Base-by-base conservation (phyloP, 2,329 filamentous ascomycete species). In the Parastagonospora nodorum region DNA sequence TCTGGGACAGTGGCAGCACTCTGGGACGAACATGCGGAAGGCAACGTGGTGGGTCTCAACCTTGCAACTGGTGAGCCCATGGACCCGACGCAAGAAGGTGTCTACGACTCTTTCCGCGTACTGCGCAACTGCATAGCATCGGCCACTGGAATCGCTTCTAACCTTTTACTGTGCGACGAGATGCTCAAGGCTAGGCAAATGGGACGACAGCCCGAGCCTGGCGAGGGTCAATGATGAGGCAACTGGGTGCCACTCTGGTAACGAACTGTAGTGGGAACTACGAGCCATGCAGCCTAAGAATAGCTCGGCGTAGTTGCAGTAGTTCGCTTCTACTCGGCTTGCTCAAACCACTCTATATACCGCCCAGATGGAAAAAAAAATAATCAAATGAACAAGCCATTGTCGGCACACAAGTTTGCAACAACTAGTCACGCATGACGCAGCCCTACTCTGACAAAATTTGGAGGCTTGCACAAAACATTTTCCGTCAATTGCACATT, bases 181-280 rank as follows among this genome's bases (percentile, higher is more conserved):
- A 83, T 99, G 80, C 81, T 99, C 67, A 99, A 99, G 83, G 94
- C 94, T 55, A 84, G 94, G 73, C 93, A 99, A 80, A 99, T 99
- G 94, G 88, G 46, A 9, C 39, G 46, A 24, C 46, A 49, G 27
- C 46, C 46, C 6, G 46, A 49, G 39, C 46, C 46, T 38, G 65
- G 64, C 11, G 64, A 60, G 32, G 64, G 55, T 38, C 50, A 63
- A 45, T 63, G 44, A 61, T 50, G 41, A 53, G 33, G 33, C 35
- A 24, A 29, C 24, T 5, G 24, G 8, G 33, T 16, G 33, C 16
- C 33, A 36, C n/a, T 5, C 11, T n/a, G n/a, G 33, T 24, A 5
- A 36, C 33, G n/a, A 36, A 36, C 8, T 12, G 14, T 33, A 15
- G 28, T 5, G 16, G 15, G 10, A 32, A 32, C 37, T 39, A 16